These are phyloP conservation scores for Endothia cerciana DNA, from an alignment of 2,329 filamentous ascomycete species.

Conservation along the genomic window DNA sequence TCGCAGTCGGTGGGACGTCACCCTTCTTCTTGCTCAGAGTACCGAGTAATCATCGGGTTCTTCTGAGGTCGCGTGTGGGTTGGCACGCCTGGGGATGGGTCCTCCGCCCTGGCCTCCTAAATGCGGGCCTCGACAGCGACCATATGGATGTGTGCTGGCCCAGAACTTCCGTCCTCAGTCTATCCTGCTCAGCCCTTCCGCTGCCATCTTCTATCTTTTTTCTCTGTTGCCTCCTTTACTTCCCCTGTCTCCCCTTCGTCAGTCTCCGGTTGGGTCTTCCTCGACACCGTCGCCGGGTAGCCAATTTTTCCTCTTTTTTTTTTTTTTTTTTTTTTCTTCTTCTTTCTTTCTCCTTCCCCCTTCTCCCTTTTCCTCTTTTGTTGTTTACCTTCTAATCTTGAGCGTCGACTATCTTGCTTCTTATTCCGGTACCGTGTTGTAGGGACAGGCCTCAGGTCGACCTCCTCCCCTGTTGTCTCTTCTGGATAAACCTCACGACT, in stretches of 20 bases:
- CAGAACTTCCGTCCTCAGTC: conserved; percentile 5
- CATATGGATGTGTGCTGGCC: conserved; percentile 12
- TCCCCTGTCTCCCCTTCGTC: conserved; percentile 19
- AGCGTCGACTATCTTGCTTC: neutral
- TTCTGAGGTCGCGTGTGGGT: too few relatives aligned
- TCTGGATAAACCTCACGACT: conserved; percentile 6
- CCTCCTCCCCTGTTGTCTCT: neutral
- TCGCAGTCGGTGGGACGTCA: neutral
- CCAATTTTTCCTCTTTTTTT: too few relatives aligned
- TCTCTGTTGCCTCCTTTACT: conserved; percentile 9
- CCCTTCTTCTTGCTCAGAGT: conserved; percentile 17
- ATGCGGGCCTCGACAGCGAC: conserved; percentile 8
- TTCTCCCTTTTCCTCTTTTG: neutral
- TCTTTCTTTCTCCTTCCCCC: too few relatives aligned
- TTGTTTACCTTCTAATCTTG: neutral
- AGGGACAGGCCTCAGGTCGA: neutral
- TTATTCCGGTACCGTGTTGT: conserved; percentile 13
- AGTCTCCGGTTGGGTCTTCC: conserved; percentile 2
- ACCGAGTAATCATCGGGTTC: neutral
- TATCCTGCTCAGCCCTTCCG: conserved; percentile 22
- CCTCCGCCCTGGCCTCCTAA: conserved; percentile 2
- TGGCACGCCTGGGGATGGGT: neutral
- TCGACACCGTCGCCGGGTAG: neutral
- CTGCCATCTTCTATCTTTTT: conserved; percentile 2
- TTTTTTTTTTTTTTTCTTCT: neutral